These are phyloP conservation scores for Colletotrichum eremochloae DNA, from an alignment of 2,329 filamentous ascomycete species.

Conservation along the genomic window DNA sequence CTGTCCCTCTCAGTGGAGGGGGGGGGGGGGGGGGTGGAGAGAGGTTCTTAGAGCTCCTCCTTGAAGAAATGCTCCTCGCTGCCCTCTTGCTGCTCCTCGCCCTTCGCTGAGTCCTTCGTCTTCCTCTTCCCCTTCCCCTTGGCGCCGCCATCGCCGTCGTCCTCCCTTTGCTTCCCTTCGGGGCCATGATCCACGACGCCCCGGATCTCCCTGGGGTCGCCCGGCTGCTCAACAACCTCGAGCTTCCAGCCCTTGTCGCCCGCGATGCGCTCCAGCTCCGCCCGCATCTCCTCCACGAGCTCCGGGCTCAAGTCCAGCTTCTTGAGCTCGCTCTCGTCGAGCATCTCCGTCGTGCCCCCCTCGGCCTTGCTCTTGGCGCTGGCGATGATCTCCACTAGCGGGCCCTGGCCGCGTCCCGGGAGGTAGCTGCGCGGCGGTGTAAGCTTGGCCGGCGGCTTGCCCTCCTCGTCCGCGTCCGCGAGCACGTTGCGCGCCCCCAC, in stretches of 20 bases:
- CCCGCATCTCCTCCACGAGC: slow-evolving; percentile 76
- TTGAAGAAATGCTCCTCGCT: slow-evolving; percentile 67
- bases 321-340: slow-evolving; percentile 77
- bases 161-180: slow-evolving; percentile 48
- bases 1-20: slow-evolving; percentile 3
- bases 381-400: slow-evolving; percentile 58
- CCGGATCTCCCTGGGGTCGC: slow-evolving; percentile 72
- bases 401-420: slow-evolving; percentile 44
- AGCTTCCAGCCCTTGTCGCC: slow-evolving; percentile 83
- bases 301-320: slow-evolving; percentile 75
- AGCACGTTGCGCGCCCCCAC: slow-evolving; percentile 66
- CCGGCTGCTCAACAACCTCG: slow-evolving; percentile 80
- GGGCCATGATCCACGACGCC: slow-evolving; percentile 74
- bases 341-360: slow-evolving; percentile 70
- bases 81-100: slow-evolving; percentile 50
- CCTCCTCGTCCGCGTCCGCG: slow-evolving; percentile 60
- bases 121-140: slow-evolving; percentile 2
- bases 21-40: too few species aligned
- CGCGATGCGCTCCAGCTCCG: slow-evolving; percentile 77
- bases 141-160: slow-evolving; percentile 21
- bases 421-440: slow-evolving; percentile 59
- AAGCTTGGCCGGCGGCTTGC: slow-evolving; percentile 61
- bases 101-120: slow-evolving; percentile 40
- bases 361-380: slow-evolving; percentile 64
- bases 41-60: slow-evolving; percentile 60